Evolutionary conservation across 2,329 filamentous ascomycete species (phyloP).

Genomic region (Stagonosporopsis chrysanthemi): DNA sequence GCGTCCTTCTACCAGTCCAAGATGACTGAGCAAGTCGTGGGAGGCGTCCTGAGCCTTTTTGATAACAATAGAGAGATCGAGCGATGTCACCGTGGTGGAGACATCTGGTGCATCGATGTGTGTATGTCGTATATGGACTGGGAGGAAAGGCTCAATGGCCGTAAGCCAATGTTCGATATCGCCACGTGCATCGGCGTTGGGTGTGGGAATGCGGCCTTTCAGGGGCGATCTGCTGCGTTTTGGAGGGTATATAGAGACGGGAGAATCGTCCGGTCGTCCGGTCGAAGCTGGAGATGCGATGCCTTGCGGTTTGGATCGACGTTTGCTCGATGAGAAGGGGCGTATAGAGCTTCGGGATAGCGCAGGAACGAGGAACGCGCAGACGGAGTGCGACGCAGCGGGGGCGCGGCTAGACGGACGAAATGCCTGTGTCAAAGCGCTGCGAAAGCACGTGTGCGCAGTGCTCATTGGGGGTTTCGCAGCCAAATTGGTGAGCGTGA

Average conservation of each 20-base stretch:
- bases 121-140: conserved; percentile 39
- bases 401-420: conserved; percentile 33
- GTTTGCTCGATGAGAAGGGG: conserved; percentile 36
- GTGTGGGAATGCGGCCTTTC: conserved; percentile 25
- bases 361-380: conserved; percentile 47
- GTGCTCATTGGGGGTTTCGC: conserved; percentile 46
- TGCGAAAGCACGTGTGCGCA: conserved; percentile 48
- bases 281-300: conserved; percentile 1
- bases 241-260: conserved; percentile 8
- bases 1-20: conserved; percentile 50
- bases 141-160: conserved; percentile 49
- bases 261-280: conserved; percentile 2
- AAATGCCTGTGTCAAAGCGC: conserved; percentile 47
- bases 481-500: conserved; percentile 24
- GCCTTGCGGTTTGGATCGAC: conserved; percentile 20
- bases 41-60: conserved; percentile 38
- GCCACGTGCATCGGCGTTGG: conserved; percentile 27
- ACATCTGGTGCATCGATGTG: conserved; percentile 17
- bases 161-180: conserved; percentile 45
- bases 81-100: conserved; percentile 29
- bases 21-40: conserved; percentile 51
- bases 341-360: conserved; percentile 32
- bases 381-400: conserved; percentile 35
- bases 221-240: conserved; percentile 20
- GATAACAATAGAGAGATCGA: conserved; percentile 39